Conservation (phyloP, 768 basidiomycete species). For the Leccinum fibrillosum region DNA sequence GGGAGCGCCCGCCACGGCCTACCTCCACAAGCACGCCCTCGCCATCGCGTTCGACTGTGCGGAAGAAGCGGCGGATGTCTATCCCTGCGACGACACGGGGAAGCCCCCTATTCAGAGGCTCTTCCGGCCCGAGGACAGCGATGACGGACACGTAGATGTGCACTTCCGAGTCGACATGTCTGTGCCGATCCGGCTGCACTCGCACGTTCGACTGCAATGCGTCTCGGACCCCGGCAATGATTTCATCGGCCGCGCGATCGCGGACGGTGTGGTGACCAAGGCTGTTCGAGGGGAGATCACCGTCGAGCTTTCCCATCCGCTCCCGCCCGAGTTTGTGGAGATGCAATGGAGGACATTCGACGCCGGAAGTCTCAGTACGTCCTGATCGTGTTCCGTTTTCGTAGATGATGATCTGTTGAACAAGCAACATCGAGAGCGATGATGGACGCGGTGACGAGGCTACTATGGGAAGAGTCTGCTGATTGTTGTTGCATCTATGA, state of each 20-base stretch:
- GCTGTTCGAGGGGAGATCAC: conserved; percentile 51
- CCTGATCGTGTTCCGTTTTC: background rate
- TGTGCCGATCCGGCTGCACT: conserved; percentile 53
- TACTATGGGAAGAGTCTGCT: conserved; percentile 44
- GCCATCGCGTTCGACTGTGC: conserved; percentile 60
- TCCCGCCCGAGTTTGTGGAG: conserved; percentile 54
- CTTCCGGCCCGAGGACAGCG: conserved; percentile 18
- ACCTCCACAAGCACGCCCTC: conserved; percentile 54
- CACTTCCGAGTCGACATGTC: conserved; percentile 54
- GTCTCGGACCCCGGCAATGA: conserved; percentile 53
- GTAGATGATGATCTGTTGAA: conserved; percentile 4
- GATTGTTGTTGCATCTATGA: conserved; percentile 49
- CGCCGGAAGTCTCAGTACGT: conserved; percentile 56
- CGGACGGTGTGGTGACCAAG: conserved; percentile 61
- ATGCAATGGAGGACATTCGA: conserved; percentile 68
- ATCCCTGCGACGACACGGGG: conserved; percentile 64
- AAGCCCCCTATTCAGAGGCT: conserved; percentile 23
- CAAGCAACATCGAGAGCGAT: conserved; percentile 61
- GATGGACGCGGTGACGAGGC: conserved; percentile 56
- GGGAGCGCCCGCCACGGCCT: conserved; percentile 29
- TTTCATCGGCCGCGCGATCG: conserved; percentile 41
- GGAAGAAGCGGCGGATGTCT: conserved; percentile 64
- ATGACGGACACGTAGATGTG: conserved; percentile 43
- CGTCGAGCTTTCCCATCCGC: conserved; percentile 51
- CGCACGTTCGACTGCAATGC: conserved; percentile 61